Evolutionary conservation across 192 early-diverging fungal species (phyloP).

Genomic region (Backusella sp.): DNA sequence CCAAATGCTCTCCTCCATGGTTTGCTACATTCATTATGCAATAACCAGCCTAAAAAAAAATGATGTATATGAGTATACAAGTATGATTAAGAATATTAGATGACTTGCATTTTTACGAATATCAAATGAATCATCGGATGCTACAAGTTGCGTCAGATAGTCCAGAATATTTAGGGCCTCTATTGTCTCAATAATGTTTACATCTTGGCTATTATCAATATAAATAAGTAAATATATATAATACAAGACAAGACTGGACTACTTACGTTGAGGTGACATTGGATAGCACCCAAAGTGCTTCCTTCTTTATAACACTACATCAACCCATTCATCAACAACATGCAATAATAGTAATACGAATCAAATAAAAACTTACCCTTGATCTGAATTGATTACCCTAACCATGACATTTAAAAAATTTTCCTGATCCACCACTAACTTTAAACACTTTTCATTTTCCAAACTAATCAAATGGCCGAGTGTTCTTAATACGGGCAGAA

Average conservation of each 20-base stretch:
- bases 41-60: constrained; percentile 19
- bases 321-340: no score
- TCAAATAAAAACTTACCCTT: constrained; percentile 33
- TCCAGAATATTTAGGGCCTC: constrained; percentile 49
- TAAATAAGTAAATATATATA: neutral
- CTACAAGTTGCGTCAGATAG: constrained; percentile 57
- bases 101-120: constrained; percentile 58
- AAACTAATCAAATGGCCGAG: constrained; percentile 68
- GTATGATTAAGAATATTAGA: neutral
- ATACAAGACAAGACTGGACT: neutral
- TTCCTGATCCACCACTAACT: constrained; percentile 18
- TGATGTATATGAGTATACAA: neutral
- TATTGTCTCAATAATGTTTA: constrained; percentile 45
- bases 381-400: constrained; percentile 42
- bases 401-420: constrained; percentile 49
- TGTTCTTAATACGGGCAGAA: constrained; percentile 60
- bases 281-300: constrained; percentile 68
- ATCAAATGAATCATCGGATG: constrained; percentile 57
- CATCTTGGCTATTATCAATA: constrained; percentile 9
- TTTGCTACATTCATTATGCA: constrained; percentile 23
- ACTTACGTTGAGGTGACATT: constrained; percentile 59
- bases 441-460: constrained; percentile 48
- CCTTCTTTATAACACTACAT: constrained; percentile 60
- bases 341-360: neutral
- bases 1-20: constrained; percentile 17